Evolutionary conservation across 768 basidiomycete genomes (phyloP), one percentile per base, ranked within the genome.

Genomic region (Russula dissimulans): DNA sequence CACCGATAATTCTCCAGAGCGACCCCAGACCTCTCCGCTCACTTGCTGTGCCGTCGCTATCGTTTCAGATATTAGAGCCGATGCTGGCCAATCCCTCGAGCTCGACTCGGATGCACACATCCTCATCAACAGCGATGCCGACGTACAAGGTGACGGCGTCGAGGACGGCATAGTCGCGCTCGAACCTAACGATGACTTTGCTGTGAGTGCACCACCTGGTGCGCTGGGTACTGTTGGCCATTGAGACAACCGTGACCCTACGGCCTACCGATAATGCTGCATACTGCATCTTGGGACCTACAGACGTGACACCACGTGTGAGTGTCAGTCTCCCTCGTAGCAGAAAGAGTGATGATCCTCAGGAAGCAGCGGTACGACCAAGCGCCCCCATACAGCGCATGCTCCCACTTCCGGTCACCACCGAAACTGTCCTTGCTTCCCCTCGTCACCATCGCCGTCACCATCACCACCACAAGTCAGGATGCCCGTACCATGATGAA

Each of bases 171-270:
- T 91, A 43, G 88, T 89, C 7, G 81, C 81, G 3, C 72, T 91
- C 44, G 87, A 89, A 42, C 79, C 82, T 17, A 91, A 91, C 62
- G 91, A 93, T 66, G 89, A 89, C 70, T 89, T 92, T 65, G 88
- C 86, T 5, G 89, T 91, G 85, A 91, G 91, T 50, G 91, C 91
- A 0, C 91, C 91, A 1, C 91, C 91, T 9, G 90, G 90, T 42
- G 90, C 91, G 18, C 91, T 90, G 0, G 91, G 91, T 52, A n/a
- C n/a, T n/a, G n/a, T n/a, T n/a, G n/a, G 91, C 90, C 0, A 82
- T 88, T 49, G 71, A 73, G 36, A 70, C 70, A 15, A 63, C 68
- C 2, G 61, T 68, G 34, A 63, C 67, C 17, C 57, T 65, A 8
- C 61, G 69, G n/a, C 63, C 60, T 22, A 41, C 67, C 8, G 65